Evolutionary conservation across 495 filamentous ascomycete species (phyloP).

Genomic region (Acidomyces sp.): DNA sequence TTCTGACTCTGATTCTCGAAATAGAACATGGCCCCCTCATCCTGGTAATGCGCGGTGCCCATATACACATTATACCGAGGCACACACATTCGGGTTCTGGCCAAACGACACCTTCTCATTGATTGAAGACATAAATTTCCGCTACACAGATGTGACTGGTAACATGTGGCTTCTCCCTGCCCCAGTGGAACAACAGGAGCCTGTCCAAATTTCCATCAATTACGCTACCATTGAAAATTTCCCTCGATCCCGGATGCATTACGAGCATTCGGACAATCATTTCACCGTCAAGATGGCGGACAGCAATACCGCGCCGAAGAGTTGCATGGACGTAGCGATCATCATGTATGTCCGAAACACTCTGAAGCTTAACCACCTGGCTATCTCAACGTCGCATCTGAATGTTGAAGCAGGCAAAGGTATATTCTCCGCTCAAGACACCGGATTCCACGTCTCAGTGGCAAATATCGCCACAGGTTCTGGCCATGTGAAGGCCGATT

Average conservation of each 20-base stretch:
- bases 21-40: too few relatives aligned
- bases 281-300: too few relatives aligned
- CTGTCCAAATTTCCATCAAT: background rate
- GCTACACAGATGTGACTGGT: slow-evolving; percentile 3
- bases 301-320: too few relatives aligned
- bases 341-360: background rate
- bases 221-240: slow-evolving; percentile 1
- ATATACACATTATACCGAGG: background rate
- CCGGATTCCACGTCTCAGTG: too few relatives aligned
- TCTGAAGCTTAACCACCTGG: background rate
- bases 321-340: slow-evolving; percentile 4
- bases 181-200: slow-evolving; percentile 1
- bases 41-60: background rate
- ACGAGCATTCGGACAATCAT: too few relatives aligned
- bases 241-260: too few relatives aligned
- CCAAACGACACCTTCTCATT: slow-evolving; percentile 1
- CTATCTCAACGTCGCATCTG: slow-evolving; percentile 1
- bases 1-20: too few relatives aligned
- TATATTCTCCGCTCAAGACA: background rate
- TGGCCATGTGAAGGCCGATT: background rate
- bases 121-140: background rate
- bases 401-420: background rate
- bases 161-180: slow-evolving; percentile 1
- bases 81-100: background rate
- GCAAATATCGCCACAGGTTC: background rate